These are phyloP conservation scores for Picochlorum sp. DNA, from an alignment of 139 green algal species.

Conservation along the genomic window DNA sequence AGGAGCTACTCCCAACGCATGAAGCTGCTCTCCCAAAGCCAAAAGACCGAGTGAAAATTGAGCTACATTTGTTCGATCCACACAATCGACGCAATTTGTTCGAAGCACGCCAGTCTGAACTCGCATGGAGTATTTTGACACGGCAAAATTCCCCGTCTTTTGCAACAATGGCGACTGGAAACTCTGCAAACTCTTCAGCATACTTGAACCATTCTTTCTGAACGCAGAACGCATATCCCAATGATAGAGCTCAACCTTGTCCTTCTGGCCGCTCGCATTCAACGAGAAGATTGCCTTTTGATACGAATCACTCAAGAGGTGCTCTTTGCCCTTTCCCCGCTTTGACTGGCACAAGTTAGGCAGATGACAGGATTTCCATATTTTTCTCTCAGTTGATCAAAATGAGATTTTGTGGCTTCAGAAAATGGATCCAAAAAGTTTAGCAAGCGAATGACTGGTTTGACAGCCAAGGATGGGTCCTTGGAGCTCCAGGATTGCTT, in stretches of 20 bases:
- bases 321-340: conserved; percentile 69
- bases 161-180: conserved; percentile 24
- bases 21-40: conserved; percentile 71
- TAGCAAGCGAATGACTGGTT: conserved; percentile 29
- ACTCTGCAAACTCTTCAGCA: conserved; percentile 53
- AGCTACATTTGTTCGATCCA: conserved; percentile 94
- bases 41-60: conserved; percentile 75
- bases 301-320: conserved; percentile 74
- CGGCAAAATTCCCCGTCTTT: conserved; percentile 24
- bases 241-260: conserved; percentile 44
- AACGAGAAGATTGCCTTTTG: conserved; percentile 60
- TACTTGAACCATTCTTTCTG: conserved; percentile 47
- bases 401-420: conserved; percentile 36
- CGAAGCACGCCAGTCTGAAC: conserved; percentile 66
- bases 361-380: conserved; percentile 79
- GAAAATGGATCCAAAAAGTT: conserved; percentile 80
- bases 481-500: conserved; percentile 54
- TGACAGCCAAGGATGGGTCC: not conserved
- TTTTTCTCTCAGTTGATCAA: conserved; percentile 31
- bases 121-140: not conserved
- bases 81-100: conserved; percentile 97
- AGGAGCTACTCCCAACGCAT: conserved; percentile 42
- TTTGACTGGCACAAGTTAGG: conserved; percentile 76
- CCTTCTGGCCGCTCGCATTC: conserved; percentile 40
- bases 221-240: conserved; percentile 68